phyloP scores from a whole-genome alignment of 163 green algal genomes.

The Volvox carteri region DNA sequence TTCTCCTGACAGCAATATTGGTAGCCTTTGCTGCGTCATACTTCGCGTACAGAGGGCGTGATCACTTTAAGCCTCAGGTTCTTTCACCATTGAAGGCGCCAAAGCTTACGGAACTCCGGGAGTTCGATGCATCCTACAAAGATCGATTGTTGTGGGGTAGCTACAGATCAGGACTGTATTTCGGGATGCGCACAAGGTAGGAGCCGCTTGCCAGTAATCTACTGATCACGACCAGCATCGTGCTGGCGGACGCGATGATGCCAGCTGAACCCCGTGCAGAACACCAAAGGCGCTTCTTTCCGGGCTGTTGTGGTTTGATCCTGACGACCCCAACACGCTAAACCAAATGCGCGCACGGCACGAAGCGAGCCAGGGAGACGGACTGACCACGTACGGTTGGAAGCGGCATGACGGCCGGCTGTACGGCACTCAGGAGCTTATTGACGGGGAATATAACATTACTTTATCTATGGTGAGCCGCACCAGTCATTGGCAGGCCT shows the following conservation, averaged over 20 bases:
- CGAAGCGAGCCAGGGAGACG: slow-evolving; percentile 68
- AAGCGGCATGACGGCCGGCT: slow-evolving; percentile 86
- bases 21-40: not conserved
- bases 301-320: slow-evolving; percentile 94
- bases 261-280: slow-evolving; percentile 53
- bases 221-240: not conserved
- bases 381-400: slow-evolving; percentile 88
- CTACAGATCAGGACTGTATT: slow-evolving; percentile 92
- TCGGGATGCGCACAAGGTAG: slow-evolving; percentile 82
- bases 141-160: slow-evolving; percentile 91
- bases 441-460: slow-evolving; percentile 80
- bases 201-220: not conserved
- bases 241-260: not conserved
- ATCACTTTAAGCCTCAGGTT: slow-evolving; percentile 35
- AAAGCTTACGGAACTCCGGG: slow-evolving; percentile 69
- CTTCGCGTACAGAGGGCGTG: not conserved
- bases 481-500: no score
- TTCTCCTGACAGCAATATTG: not conserved
- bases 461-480: slow-evolving; percentile 69
- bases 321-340: slow-evolving; percentile 61
- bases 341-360: slow-evolving; percentile 62
- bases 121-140: slow-evolving; percentile 79
- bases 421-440: slow-evolving; percentile 85
- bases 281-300: slow-evolving; percentile 79
- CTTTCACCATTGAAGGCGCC: slow-evolving; percentile 65